Percentiles rank a stretch among this genome's conserved stretches.
phyloP scores from a whole-genome alignment of 306 rosid species.

The Luffa acutangula region DNA sequence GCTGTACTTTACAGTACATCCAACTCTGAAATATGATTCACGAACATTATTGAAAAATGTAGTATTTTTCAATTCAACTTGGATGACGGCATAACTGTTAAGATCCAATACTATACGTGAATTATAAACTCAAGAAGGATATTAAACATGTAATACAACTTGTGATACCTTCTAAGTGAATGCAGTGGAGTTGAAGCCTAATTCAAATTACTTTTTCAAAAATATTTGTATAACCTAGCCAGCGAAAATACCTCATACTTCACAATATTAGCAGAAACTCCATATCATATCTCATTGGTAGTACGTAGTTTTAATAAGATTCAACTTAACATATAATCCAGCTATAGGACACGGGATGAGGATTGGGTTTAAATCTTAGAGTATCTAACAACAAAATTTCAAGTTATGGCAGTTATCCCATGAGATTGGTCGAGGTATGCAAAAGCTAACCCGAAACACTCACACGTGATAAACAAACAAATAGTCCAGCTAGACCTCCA shows the following conservation, averaged over 20 bases:
- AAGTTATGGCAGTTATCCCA: not conserved
- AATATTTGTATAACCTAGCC: not conserved
- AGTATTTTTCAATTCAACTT: conserved; percentile 55
- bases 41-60: not conserved
- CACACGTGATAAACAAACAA: not conserved
- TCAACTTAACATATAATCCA: not conserved
- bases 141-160: not conserved
- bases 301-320: not conserved
- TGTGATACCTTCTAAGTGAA: not conserved
- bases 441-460: not conserved
- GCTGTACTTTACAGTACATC: not conserved
- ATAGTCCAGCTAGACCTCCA: not conserved
- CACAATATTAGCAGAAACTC: not conserved
- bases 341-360: not conserved
- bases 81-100: conserved; percentile 61
- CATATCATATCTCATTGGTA: not conserved
- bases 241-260: not conserved
- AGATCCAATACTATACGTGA: conserved; percentile 14
- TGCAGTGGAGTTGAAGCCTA: not conserved
- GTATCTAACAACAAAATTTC: not conserved
- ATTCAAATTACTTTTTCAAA: not conserved
- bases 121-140: not conserved
- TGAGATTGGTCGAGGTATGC: not conserved
- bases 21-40: conserved; percentile 1
- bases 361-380: not conserved